Conservation (phyloP, 2,329 filamentous ascomycete genomes). For the Tolypocladium sp. region DNA sequence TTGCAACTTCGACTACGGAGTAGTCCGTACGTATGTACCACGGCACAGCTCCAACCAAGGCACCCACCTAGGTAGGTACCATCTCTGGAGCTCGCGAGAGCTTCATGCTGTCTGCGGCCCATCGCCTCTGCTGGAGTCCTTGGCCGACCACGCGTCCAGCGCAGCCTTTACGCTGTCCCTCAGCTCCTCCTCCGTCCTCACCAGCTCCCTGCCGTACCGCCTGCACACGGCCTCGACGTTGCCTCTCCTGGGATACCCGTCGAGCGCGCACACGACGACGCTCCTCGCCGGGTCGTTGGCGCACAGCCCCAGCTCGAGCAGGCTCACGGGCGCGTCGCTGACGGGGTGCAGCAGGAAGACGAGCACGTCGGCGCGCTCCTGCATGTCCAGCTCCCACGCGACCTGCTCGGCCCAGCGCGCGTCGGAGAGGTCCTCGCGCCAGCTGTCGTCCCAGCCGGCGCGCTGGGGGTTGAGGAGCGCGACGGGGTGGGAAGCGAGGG, state of each 20-base stretch:
- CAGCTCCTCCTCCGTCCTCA: constrained; percentile 32
- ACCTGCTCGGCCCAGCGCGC: constrained; percentile 43
- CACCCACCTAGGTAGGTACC: too few species aligned
- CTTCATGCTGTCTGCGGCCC: neutral
- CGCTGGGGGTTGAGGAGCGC: constrained; percentile 50
- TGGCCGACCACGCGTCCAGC: constrained; percentile 8
- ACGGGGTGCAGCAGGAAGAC: constrained; percentile 46
- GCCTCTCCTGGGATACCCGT: constrained; percentile 46
- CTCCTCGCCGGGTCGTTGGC: constrained; percentile 25
- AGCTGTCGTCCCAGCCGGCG: constrained; percentile 44
- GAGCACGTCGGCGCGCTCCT: constrained; percentile 42
- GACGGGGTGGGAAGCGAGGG: constrained; percentile 34
- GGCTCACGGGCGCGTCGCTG: constrained; percentile 45
- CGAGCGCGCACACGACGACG: constrained; percentile 42
- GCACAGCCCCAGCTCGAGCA: constrained; percentile 52
- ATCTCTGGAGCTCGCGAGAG: neutral
- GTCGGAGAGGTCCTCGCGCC: constrained; percentile 38
- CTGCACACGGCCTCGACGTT: constrained; percentile 51
- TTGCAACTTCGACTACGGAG: neutral
- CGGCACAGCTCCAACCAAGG: too few species aligned
- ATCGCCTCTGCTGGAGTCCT: neutral
- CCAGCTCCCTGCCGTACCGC: constrained; percentile 33
- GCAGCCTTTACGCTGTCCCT: constrained; percentile 21
- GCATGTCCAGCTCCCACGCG: constrained; percentile 51
- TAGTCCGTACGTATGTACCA: too few species aligned